Evolutionary conservation across 169 alveolate genomes (phyloP).

Genomic region (Eimeria necatrix): DNA sequence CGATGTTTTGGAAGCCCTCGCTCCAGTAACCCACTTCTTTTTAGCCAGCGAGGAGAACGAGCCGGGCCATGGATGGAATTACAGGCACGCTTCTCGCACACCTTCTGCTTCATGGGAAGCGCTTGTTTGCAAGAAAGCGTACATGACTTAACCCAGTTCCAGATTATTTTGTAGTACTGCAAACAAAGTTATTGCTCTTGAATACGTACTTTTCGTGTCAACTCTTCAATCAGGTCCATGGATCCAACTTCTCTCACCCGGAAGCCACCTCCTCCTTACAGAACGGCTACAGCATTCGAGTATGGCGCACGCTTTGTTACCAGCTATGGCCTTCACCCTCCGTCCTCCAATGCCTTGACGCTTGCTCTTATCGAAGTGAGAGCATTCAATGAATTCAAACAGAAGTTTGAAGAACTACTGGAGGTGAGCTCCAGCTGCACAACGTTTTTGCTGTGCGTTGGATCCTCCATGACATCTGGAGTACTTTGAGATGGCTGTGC

Average conservation of each 20-base stretch:
- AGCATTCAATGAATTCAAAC: constrained; percentile 80
- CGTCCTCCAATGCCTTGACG: constrained; percentile 84
- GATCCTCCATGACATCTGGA: too few species aligned
- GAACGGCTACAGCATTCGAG: constrained; percentile 84
- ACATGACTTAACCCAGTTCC: background rate
- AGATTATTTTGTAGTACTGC: background rate
- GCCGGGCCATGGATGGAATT: constrained; percentile 89
- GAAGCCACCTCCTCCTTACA: constrained; percentile 67
- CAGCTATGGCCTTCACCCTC: constrained; percentile 81
- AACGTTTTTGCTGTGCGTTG: too few species aligned
- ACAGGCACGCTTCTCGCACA: constrained; percentile 62
- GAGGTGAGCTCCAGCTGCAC: constrained; percentile 47
- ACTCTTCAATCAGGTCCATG: constrained; percentile 42
- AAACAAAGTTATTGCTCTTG: background rate
- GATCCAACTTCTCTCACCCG: constrained; percentile 64
- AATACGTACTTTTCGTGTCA: background rate
- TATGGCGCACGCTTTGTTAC: constrained; percentile 82
- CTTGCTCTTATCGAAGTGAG: constrained; percentile 83
- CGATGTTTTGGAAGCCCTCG: constrained; percentile 85
- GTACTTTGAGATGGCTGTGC: too few species aligned
- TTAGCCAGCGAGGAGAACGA: constrained; percentile 88
- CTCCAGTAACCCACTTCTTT: constrained; percentile 83
- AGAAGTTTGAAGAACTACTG: constrained; percentile 82
- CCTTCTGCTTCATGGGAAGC: background rate
- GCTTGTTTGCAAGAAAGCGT: background rate